Percentiles rank a stretch among this genome's conserved stretches.
Evolutionary conservation across 495 filamentous ascomycete genomes (phyloP).

Genomic region (Penicillium verhagenii): DNA sequence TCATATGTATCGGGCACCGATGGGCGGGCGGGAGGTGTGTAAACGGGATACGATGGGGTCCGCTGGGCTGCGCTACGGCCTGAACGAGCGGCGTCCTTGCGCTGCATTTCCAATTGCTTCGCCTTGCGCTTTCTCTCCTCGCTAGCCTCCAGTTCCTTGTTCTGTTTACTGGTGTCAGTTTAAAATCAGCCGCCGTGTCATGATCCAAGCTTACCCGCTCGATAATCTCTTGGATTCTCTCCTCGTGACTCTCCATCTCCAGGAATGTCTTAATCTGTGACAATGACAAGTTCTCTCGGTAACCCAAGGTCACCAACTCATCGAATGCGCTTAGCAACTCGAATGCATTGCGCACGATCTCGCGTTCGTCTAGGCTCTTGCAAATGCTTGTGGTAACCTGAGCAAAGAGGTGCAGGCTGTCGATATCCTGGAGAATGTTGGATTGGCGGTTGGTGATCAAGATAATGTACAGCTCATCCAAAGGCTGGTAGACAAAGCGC

Average conservation of each 20-base stretch:
- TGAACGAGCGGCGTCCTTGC: slow-evolving; percentile 78
- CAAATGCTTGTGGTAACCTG: slow-evolving; percentile 96
- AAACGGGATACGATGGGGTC: slow-evolving; percentile 80
- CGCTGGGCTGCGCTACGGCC: slow-evolving; percentile 60
- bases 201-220: slow-evolving; percentile 61
- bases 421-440: slow-evolving; percentile 98
- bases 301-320: slow-evolving; percentile 91
- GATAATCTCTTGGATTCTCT: slow-evolving; percentile 97
- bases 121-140: slow-evolving; percentile 98
- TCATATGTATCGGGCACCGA: slow-evolving; percentile 80
- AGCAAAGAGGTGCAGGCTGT: slow-evolving; percentile 94
- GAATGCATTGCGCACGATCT: slow-evolving; percentile 91
- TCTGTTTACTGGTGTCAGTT: slow-evolving; percentile 50
- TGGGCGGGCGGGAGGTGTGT: slow-evolving; percentile 75
- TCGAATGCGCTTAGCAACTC: slow-evolving; percentile 95
- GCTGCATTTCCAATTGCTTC: slow-evolving; percentile 96
- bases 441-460: slow-evolving; percentile 99
- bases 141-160: slow-evolving; percentile 96
- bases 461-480: slow-evolving; percentile 99
- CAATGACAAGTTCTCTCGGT: slow-evolving; percentile 91
- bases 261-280: slow-evolving; percentile 97
- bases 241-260: slow-evolving; percentile 98
- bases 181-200: neutral
- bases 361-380: slow-evolving; percentile 91
- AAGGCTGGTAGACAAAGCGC: slow-evolving; percentile 97